Percentiles rank a stretch among this genome's conserved stretches.
These are phyloP conservation scores for Capronia epimyces DNA, from an alignment of 2,329 filamentous ascomycete genomes.

Conservation along the genomic window DNA sequence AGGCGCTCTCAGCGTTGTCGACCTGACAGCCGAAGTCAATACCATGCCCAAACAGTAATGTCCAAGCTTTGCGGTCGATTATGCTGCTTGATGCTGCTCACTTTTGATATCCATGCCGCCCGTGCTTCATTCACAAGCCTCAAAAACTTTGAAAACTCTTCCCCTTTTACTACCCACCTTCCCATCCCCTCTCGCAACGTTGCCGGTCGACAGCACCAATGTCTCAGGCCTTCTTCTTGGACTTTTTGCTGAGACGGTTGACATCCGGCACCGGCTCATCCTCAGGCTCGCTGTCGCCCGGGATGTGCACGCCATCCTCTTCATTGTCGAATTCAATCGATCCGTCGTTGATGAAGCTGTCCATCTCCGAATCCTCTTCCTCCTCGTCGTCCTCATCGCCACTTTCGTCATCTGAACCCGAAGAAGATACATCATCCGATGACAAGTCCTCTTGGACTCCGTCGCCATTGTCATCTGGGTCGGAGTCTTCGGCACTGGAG, in stretches of 20 bases:
- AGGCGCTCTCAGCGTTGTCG: no score
- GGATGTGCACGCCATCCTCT: constrained; percentile 41
- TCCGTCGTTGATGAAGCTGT: constrained; percentile 41
- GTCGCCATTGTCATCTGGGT: constrained; percentile 19
- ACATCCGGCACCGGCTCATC: constrained; percentile 23
- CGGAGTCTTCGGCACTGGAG: constrained; percentile 24
- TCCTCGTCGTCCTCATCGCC: constrained; percentile 39
- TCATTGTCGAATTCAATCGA: constrained; percentile 41
- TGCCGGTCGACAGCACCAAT: no score
- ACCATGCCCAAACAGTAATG: no score
- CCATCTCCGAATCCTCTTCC: constrained; percentile 44
- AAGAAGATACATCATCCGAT: not conserved
- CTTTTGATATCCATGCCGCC: no score
- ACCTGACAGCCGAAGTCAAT: no score
- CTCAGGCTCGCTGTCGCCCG: constrained; percentile 40
- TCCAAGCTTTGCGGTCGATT: no score
- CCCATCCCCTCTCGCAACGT: no score
- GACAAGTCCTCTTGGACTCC: constrained; percentile 30
- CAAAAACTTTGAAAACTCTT: no score
- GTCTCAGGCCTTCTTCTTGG: not conserved
- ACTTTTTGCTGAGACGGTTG: not conserved
- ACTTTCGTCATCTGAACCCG: constrained; percentile 31
- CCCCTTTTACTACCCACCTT: no score
- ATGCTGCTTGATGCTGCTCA: no score
- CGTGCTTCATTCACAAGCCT: no score